Conservation (phyloP, 352 stramenopile species). For the Phytophthora ohioensis region DNA sequence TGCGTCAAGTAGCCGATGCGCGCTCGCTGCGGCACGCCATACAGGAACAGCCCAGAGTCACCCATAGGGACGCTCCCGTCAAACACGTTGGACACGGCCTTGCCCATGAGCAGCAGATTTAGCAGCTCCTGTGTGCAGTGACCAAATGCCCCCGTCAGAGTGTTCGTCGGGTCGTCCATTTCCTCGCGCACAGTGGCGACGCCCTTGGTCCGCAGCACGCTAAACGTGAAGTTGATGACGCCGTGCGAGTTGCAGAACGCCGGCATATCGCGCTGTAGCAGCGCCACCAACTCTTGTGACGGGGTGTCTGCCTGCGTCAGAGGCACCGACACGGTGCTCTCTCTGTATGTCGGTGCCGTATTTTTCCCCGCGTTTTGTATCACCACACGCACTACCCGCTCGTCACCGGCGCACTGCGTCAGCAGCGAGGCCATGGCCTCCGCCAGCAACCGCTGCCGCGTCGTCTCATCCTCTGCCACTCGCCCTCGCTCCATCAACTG, state of each 20-base stretch:
- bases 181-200: constrained; percentile 58
- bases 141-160: constrained; percentile 76
- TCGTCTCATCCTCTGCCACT: constrained; percentile 21
- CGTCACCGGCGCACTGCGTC: constrained; percentile 32
- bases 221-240: constrained; percentile 81
- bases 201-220: constrained; percentile 67
- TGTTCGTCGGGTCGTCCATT: constrained; percentile 75
- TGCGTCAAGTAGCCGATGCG: constrained; percentile 90
- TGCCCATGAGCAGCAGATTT: constrained; percentile 85
- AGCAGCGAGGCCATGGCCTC: constrained; percentile 48
- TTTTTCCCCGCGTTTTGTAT: constrained; percentile 19
- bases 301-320: neutral
- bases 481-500: constrained; percentile 17
- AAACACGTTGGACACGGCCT: constrained; percentile 85
- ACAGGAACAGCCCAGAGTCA: constrained; percentile 76
- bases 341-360: constrained; percentile 17
- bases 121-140: constrained; percentile 90
- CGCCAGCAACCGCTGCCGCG: constrained; percentile 31
- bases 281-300: constrained; percentile 21
- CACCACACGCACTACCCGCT: constrained; percentile 36
- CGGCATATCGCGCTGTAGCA: constrained; percentile 32
- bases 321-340: constrained; percentile 17
- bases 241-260: constrained; percentile 48
- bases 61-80: constrained; percentile 83
- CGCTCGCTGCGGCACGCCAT: constrained; percentile 60